These are phyloP conservation scores for Ulmus americana DNA, from an alignment of 331 rosid species.

Conservation along the genomic window DNA sequence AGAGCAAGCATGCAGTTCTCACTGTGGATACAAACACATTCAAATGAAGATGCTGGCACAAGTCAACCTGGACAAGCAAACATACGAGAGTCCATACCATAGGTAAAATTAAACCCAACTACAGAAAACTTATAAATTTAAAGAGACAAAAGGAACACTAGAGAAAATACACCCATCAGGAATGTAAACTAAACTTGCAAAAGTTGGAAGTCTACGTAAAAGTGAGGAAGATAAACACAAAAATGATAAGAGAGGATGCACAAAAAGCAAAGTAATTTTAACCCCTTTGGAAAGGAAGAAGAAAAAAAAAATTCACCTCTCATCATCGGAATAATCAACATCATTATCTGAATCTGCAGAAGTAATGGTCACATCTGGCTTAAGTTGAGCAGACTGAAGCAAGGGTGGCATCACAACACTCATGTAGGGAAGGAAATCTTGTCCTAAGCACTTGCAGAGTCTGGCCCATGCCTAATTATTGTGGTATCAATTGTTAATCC, in stretches of 20 bases:
- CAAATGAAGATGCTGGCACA: not conserved
- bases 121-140: not conserved
- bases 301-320: slow-evolving; percentile 43
- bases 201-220: not conserved
- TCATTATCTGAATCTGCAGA: slow-evolving; percentile 90
- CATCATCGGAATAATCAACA: slow-evolving; percentile 88
- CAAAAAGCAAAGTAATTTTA: not conserved
- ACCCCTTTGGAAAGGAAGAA: not conserved
- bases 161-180: not conserved
- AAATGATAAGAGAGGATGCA: not conserved
- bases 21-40: not conserved
- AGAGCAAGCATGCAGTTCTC: not conserved
- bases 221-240: not conserved
- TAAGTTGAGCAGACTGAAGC: slow-evolving; percentile 90
- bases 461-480: slow-evolving; percentile 86
- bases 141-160: not conserved
- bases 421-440: slow-evolving; percentile 97
- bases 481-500: slow-evolving; percentile 1
- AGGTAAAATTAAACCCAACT: not conserved
- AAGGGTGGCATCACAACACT: slow-evolving; percentile 93
- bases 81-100: not conserved
- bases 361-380: slow-evolving; percentile 96
- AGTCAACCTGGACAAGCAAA: too few relatives aligned
- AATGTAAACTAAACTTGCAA: not conserved
- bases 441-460: slow-evolving; percentile 96